These are phyloP conservation scores for Nitzschia sp. DNA, from an alignment of 108 stramenopile genomes.

Conservation along the genomic window DNA sequence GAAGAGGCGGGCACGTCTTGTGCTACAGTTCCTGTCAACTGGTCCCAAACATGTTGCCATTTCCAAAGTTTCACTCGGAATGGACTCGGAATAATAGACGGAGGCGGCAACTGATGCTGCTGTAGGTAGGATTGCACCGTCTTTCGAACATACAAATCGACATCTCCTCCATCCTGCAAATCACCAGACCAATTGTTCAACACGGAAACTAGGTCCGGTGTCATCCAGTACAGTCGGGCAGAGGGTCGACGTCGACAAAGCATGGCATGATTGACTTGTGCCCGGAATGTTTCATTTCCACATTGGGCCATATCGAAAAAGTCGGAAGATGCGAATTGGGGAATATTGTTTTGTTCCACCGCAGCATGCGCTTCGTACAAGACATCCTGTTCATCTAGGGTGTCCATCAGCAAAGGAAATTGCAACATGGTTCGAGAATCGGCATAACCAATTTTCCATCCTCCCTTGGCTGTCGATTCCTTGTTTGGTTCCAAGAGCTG, in stretches of 20 bases:
- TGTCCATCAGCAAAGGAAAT: not conserved
- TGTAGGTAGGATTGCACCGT: not conserved
- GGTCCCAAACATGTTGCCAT: not conserved
- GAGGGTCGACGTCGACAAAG: not conserved
- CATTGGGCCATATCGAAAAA: not conserved
- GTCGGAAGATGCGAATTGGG: not conserved
- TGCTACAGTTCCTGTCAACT: not conserved
- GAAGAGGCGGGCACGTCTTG: not conserved
- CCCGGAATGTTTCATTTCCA: not conserved
- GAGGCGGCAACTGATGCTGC: not conserved
- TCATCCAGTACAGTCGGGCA: not conserved
- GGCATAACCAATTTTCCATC: not conserved
- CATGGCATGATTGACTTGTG: not conserved
- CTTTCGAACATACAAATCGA: not conserved
- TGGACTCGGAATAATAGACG: not conserved
- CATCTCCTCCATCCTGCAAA: not conserved
- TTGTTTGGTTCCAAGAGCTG: not conserved
- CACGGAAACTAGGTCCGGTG: not conserved
- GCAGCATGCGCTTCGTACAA: not conserved
- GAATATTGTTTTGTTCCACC: not conserved
- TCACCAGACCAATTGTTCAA: not conserved
- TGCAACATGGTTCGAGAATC: not conserved
- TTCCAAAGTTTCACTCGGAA: not conserved
- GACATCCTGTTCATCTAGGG: not conserved
- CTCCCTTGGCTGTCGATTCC: not conserved